A percentile compares a stretch with the other conserved stretches of the same genome.
Conservation (phyloP, 441 rosid species). For the Rhodomyrtus psidioides region DNA sequence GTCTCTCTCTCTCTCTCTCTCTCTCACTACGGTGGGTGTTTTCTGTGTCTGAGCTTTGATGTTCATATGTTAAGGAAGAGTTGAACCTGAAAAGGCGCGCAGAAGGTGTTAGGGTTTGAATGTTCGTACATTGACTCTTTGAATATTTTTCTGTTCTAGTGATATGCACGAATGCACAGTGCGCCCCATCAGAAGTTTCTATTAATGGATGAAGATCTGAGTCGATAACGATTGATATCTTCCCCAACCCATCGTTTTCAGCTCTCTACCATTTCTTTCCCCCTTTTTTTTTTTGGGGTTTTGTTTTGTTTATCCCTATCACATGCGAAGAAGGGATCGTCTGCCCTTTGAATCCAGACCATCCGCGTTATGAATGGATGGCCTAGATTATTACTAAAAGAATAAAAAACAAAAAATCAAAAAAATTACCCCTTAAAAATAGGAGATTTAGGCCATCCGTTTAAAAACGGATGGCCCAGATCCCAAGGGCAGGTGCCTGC, state of each 20-base stretch:
- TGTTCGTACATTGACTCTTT: background rate
- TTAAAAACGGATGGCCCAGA: no score
- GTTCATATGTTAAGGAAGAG: background rate
- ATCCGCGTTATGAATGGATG: no score
- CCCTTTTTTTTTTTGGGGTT: background rate
- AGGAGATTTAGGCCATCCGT: no score
- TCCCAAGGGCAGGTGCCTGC: no score
- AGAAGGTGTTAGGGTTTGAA: background rate
- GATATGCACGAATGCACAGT: background rate
- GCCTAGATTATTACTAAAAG: no score
- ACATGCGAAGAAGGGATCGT: no score
- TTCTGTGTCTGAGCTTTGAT: background rate
- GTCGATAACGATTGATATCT: background rate
- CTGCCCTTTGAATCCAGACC: no score
- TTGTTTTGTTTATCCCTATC: no score
- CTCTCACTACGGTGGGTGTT: background rate
- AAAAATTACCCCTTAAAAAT: no score
- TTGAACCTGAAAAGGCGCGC: background rate
- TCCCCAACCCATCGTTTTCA: background rate
- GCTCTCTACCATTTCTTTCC: background rate
- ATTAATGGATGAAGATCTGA: background rate
- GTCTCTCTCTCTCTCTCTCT: background rate
- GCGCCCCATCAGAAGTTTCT: background rate
- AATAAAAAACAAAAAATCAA: no score
- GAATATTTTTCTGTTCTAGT: background rate